Conservation (phyloP, 139 green algal genomes). For the Chlorella vulgaris region DNA sequence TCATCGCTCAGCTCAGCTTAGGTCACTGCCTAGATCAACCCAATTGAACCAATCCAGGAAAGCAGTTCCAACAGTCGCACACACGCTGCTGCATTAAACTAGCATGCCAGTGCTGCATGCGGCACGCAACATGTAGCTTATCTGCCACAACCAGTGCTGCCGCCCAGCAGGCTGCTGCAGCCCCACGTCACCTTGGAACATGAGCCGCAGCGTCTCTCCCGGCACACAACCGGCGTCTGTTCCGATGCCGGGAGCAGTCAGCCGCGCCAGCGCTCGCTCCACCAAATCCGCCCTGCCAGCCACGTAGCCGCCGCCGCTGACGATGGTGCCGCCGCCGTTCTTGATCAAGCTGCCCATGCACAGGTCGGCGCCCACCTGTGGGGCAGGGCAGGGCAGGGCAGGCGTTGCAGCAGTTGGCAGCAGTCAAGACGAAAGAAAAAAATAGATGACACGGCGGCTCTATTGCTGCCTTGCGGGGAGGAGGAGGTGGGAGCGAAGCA, state of each 20-base stretch:
- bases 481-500: too few species aligned
- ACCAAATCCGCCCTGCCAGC: slow-evolving; percentile 83
- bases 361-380: slow-evolving; percentile 88
- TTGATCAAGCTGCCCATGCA: slow-evolving; percentile 96
- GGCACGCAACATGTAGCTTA: neutral
- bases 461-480: too few species aligned
- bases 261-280: slow-evolving; percentile 68
- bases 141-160: neutral
- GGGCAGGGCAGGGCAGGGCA: neutral
- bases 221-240: slow-evolving; percentile 80
- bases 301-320: slow-evolving; percentile 90
- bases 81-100: too few species aligned
- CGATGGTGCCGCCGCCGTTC: slow-evolving; percentile 91
- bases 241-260: slow-evolving; percentile 88
- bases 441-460: too few species aligned
- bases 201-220: slow-evolving; percentile 75
- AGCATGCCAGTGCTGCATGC: too few species aligned
- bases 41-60: too few species aligned
- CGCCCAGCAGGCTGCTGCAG: too few species aligned
- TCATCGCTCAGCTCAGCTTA: too few species aligned
- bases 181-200: slow-evolving; percentile 71
- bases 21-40: too few species aligned
- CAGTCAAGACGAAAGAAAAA: neutral
- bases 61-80: too few species aligned
- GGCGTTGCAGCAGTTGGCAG: neutral